Evolutionary conservation across 1,284 basidiomycete genomes (phyloP), one percentile per base, ranked within the genome.

Genomic region (Sutorius eximius): DNA sequence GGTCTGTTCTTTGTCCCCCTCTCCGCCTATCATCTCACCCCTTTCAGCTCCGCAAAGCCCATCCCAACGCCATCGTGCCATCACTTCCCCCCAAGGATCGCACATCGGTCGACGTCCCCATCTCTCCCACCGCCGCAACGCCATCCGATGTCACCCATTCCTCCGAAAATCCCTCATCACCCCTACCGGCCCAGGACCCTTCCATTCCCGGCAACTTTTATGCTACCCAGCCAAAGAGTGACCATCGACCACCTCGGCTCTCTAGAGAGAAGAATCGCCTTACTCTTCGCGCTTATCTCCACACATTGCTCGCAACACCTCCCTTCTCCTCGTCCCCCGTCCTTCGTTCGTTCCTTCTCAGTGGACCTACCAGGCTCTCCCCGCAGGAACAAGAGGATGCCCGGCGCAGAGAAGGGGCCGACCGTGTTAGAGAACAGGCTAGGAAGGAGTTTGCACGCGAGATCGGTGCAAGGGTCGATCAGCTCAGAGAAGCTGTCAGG

Each of bases 191-290:
- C 4, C 53, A 47, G 22, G 53, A 55, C 22, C 44, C 55, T 3
- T 41, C 51, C 6, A 16, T 51, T 30, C 56, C 58, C 5, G 58
- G 49, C 49, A 47, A 24, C 29, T 53, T 42, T 27, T 45, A 57
- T 51, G 11, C 45, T 36, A 9, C 34, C 18, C 45, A 42, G 12
- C 12, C 55, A 5, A 32, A 43, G 11, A 27, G 42, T 11, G 47
- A 37, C 2, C 44, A 40, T 20, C 22, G 15, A 12, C 68, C 73
- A 24, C 74, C 78, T 41, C 84, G 85, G 24, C 80, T 98, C 16
- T 79, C 91, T 0, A 80, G 95, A 29, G 97, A 99, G 72, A 96
- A 95, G 80, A 99, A 99, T 65, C 82, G 97, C 8, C 78, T 99
- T 9, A 99, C 97, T 0, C 82, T 99, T 9, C 85, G 97, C 22